Conservation (phyloP, 208 protist species). For the Porcisia hertigi region DNA sequence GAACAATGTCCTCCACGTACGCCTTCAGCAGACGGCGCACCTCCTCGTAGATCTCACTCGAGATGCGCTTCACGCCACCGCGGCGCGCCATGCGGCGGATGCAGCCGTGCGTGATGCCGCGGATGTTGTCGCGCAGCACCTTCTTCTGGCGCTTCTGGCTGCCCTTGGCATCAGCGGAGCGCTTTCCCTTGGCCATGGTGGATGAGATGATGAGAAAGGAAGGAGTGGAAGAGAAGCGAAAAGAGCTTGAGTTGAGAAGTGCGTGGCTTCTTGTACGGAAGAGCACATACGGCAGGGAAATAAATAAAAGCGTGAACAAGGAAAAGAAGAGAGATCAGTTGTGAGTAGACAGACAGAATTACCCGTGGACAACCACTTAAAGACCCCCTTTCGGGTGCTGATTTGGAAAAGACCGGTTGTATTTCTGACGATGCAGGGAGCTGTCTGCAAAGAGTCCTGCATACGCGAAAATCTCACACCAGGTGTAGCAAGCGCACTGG, state of each 20-base stretch:
- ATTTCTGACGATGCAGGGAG: too few relatives aligned
- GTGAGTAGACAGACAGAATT: neutral
- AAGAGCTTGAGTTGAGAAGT: neutral
- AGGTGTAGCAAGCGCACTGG: too few relatives aligned
- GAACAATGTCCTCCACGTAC: constrained; percentile 87
- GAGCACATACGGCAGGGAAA: neutral
- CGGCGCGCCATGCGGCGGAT: constrained; percentile 91
- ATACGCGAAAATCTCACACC: too few relatives aligned
- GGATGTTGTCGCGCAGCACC: too few relatives aligned
- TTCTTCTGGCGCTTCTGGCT: constrained; percentile 82
- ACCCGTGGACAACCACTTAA: too few relatives aligned
- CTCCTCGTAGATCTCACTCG: constrained; percentile 66
- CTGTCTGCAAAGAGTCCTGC: too few relatives aligned
- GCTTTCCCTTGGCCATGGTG: constrained; percentile 81
- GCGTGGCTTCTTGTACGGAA: too few relatives aligned
- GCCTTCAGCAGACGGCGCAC: constrained; percentile 77
- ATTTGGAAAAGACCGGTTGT: too few relatives aligned
- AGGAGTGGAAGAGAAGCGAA: neutral
- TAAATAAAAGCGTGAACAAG: neutral
- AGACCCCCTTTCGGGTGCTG: neutral
- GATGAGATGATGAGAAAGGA: neutral
- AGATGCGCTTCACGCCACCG: constrained; percentile 93
- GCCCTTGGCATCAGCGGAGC: constrained; percentile 66
- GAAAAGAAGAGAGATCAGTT: too few relatives aligned
- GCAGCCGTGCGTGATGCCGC: constrained; percentile 82